These are phyloP conservation scores for Pseudocercospora eumusae DNA, from an alignment of 2,329 filamentous ascomycete species.

Conservation along the genomic window DNA sequence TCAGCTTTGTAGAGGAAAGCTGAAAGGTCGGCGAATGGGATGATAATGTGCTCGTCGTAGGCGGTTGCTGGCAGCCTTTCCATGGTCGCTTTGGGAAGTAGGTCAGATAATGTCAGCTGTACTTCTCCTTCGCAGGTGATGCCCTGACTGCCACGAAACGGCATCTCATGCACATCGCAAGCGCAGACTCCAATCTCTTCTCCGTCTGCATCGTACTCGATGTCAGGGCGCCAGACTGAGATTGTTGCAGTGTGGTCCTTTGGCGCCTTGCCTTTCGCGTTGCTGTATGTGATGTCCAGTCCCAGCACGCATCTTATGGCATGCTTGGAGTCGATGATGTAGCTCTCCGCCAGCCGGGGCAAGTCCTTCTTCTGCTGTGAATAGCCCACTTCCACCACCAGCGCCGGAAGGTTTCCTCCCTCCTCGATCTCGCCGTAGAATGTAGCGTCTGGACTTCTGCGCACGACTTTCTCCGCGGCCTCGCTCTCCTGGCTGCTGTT, in stretches of 20 bases:
- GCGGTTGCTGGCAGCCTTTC: constrained; percentile 7
- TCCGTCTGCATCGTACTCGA: constrained; percentile 27
- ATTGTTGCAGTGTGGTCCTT: constrained; percentile 33
- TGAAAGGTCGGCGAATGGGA: constrained; percentile 23
- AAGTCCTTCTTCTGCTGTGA: constrained; percentile 37
- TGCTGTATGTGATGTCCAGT: constrained; percentile 38
- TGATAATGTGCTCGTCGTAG: constrained; percentile 19
- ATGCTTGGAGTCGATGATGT: constrained; percentile 37
- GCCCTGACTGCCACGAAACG: constrained; percentile 17
- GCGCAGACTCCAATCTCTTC: constrained; percentile 27
- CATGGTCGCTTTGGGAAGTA: constrained; percentile 18
- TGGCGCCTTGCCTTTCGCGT: constrained; percentile 12
- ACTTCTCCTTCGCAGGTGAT: constrained; percentile 16
- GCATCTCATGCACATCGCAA: constrained; percentile 16
- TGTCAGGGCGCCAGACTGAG: constrained; percentile 37
- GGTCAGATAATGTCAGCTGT: constrained; percentile 20
- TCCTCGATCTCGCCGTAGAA: constrained; percentile 10
- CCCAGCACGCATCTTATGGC: constrained; percentile 39
- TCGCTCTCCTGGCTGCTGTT: constrained; percentile 20
- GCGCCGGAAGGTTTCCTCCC: constrained; percentile 1
- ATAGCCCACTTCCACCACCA: constrained; percentile 40
- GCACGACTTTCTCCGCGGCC: constrained; percentile 7
- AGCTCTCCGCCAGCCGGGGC: constrained; percentile 37
- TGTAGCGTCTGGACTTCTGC: constrained; percentile 18
- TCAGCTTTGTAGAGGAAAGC: constrained; percentile 14